phyloP scores from a whole-genome alignment of 1,139 yeast genomes.

The Debaryomyces coudertii region DNA sequence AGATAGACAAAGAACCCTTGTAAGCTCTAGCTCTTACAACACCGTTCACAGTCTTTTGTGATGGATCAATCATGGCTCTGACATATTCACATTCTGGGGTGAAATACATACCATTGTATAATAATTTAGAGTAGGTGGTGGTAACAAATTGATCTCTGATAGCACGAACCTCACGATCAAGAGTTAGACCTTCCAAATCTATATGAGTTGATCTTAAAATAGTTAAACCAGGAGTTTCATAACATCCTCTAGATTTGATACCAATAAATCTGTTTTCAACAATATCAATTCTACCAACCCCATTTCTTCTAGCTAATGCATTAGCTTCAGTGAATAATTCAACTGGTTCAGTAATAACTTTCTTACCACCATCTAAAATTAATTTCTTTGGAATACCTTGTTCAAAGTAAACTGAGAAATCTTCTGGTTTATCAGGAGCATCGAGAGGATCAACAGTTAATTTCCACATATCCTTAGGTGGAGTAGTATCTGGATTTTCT shows the following conservation, averaged over 20 bases:
- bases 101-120: constrained; percentile 97
- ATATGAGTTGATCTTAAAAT: constrained; percentile 90
- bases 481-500: constrained; percentile 97
- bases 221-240: constrained; percentile 98
- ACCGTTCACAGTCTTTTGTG: constrained; percentile 95
- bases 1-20: constrained; percentile 82
- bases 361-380: constrained; percentile 63
- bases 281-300: constrained; percentile 98
- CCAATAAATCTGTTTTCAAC: constrained; percentile 99
- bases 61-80: constrained; percentile 89
- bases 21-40: constrained; percentile 90
- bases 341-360: constrained; percentile 76
- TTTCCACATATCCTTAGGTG: constrained; percentile 99
- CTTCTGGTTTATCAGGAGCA: constrained; percentile 93
- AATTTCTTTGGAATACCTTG: constrained; percentile 89
- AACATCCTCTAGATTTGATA: constrained; percentile 98
- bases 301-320: constrained; percentile 96
- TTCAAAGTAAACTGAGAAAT: constrained; percentile 76
- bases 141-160: constrained; percentile 96
- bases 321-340: constrained; percentile 92
- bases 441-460: constrained; percentile 93
- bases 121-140: constrained; percentile 82
- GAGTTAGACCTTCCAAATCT: constrained; percentile 93
- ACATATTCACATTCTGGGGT: constrained; percentile 98
- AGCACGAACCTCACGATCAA: constrained; percentile 97